Evolutionary conservation across 2,329 filamentous ascomycete genomes (phyloP).

Genomic region (Apiospora malaysiana): DNA sequence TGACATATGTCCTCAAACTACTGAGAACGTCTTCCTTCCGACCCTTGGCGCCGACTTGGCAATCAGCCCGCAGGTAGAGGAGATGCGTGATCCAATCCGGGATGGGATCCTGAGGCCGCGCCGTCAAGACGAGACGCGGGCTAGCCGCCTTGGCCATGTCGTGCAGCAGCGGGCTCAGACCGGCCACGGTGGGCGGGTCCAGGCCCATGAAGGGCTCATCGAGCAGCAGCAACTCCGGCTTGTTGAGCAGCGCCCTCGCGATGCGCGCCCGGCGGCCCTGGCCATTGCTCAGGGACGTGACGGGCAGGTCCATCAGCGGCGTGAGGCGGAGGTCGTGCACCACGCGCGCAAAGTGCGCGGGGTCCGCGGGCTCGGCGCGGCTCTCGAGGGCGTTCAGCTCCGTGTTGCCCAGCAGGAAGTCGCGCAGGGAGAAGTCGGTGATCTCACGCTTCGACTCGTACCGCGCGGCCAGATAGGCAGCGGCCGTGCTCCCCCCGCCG

Average conservation of each 20-base stretch:
- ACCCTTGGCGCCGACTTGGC: conserved; percentile 70
- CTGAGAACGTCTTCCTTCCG: conserved; percentile 66
- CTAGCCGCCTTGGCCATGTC: conserved; percentile 68
- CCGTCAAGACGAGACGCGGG: conserved; percentile 77
- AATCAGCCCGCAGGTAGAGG: conserved; percentile 71
- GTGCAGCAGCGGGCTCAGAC: conserved; percentile 73
- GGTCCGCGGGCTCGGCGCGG: conserved; percentile 54
- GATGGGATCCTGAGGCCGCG: conserved; percentile 84
- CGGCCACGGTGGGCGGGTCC: conserved; percentile 79
- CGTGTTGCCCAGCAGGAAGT: conserved; percentile 84
- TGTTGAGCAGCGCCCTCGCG: conserved; percentile 79
- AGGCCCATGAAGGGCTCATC: conserved; percentile 98
- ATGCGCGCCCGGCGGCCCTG: conserved; percentile 88
- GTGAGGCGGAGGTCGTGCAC: conserved; percentile 72
- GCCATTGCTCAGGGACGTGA: conserved; percentile 91
- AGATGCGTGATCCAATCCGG: conserved; percentile 92
- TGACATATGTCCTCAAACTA: conserved; percentile 55
- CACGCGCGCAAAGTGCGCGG: conserved; percentile 63
- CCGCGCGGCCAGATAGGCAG: conserved; percentile 84
- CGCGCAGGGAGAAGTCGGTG: conserved; percentile 82
- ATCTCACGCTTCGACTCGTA: conserved; percentile 89
- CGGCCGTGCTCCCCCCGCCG: conserved; percentile 60
- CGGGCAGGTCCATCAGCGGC: conserved; percentile 76
- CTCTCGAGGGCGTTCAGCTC: conserved; percentile 75
- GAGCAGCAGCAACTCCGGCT: conserved; percentile 81